phyloP scores from a whole-genome alignment of 2,329 filamentous ascomycete genomes.

The Pseudogymnoascus pannorum region DNA sequence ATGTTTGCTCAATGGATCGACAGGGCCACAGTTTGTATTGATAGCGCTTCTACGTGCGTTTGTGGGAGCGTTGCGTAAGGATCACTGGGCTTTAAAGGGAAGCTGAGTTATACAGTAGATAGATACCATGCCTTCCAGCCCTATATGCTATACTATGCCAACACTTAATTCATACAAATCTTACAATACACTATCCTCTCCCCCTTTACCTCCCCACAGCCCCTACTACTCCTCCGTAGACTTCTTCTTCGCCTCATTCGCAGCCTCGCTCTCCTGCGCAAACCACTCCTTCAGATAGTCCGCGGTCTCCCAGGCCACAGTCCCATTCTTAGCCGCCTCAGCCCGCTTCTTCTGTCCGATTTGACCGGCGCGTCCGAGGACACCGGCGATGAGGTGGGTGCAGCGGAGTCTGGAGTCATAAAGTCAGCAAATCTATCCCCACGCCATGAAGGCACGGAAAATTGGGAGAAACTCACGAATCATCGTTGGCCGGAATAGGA shows the following conservation, averaged over 20 bases:
- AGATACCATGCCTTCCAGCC: neutral
- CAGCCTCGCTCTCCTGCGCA: neutral
- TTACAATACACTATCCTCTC: neutral
- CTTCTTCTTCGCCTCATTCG: neutral
- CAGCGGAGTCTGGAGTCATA: conserved; percentile 61
- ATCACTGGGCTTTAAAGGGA: neutral
- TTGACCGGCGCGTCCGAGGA: conserved; percentile 78
- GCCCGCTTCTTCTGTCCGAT: conserved; percentile 63
- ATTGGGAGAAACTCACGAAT: conserved; percentile 53
- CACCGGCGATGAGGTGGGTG: conserved; percentile 73
- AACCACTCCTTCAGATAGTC: conserved; percentile 20
- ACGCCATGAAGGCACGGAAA: neutral
- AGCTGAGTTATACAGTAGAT: neutral
- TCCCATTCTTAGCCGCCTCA: conserved; percentile 52
- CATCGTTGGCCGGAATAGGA: conserved; percentile 92
- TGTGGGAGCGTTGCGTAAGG: neutral
- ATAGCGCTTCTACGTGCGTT: neutral
- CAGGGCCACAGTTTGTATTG: neutral
- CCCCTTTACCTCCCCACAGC: neutral
- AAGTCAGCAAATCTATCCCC: neutral
- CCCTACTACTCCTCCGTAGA: neutral
- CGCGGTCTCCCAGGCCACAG: conserved; percentile 52
- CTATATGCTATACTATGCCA: conserved; percentile 5
- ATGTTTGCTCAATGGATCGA: neutral
- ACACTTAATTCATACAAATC: conserved; percentile 4